phyloP scores from a whole-genome alignment of 192 early-diverging fungal species.

The Pilobolus umbonatus region DNA sequence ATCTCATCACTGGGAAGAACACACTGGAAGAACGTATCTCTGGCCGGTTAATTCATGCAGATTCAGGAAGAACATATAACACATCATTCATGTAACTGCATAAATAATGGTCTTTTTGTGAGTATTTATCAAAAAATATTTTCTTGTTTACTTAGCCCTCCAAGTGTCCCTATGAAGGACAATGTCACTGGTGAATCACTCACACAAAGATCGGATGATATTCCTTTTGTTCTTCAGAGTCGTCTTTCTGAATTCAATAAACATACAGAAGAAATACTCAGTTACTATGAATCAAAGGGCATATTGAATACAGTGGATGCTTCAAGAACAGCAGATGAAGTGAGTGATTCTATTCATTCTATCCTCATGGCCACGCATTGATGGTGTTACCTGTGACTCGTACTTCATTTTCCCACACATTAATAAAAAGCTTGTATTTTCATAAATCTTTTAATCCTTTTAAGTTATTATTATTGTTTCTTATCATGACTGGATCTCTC shows the following conservation, averaged over 20 bases:
- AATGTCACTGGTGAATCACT: slow-evolving; percentile 97
- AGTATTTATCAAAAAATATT: neutral
- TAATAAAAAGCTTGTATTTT: too few relatives aligned
- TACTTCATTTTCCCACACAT: too few relatives aligned
- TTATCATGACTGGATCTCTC: slow-evolving; percentile 40
- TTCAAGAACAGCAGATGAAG: too few relatives aligned
- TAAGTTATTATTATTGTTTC: too few relatives aligned
- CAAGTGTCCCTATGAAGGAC: slow-evolving; percentile 84
- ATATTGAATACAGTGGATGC: slow-evolving; percentile 93
- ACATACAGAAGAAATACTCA: slow-evolving; percentile 75
- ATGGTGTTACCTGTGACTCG: too few relatives aligned
- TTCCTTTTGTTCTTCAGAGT: slow-evolving; percentile 86
- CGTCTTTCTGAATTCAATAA: slow-evolving; percentile 83
- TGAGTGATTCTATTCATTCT: too few relatives aligned
- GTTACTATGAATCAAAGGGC: slow-evolving; percentile 92
- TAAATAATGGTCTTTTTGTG: neutral
- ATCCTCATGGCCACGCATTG: too few relatives aligned
- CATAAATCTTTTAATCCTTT: too few relatives aligned
- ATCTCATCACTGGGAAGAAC: slow-evolving; percentile 89
- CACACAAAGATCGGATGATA: slow-evolving; percentile 96
- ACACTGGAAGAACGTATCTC: slow-evolving; percentile 93
- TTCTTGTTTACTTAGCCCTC: too few relatives aligned
- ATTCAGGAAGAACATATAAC: slow-evolving; percentile 95
- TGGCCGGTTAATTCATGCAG: slow-evolving; percentile 91
- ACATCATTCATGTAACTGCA: slow-evolving; percentile 74